Percentiles rank a stretch among this genome's conserved stretches.
Conservation (phyloP, 169 alveolate species). For the Prorocentrum cordatum region DNA sequence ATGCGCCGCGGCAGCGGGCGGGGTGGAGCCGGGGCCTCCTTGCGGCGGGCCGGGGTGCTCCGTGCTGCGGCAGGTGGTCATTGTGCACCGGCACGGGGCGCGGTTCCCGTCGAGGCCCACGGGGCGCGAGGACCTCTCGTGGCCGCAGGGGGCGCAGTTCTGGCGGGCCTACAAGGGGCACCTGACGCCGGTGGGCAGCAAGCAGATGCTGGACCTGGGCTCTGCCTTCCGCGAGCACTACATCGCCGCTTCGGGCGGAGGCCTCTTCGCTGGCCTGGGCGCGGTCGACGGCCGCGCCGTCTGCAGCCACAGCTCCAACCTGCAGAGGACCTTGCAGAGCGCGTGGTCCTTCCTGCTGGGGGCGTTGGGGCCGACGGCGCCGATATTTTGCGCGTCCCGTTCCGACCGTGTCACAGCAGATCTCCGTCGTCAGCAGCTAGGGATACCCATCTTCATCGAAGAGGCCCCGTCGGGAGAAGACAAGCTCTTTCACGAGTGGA, state of each 20-base stretch:
- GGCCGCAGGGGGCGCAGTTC: constrained; percentile 32
- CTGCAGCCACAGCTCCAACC: constrained; percentile 35
- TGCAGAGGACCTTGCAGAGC: constrained; percentile 48
- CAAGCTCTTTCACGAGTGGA: constrained; percentile 36
- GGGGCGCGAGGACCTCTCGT: constrained; percentile 17
- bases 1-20: no score
- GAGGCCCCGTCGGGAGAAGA: constrained; percentile 25
- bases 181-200: constrained; percentile 44
- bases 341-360: constrained; percentile 39
- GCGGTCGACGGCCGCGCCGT: no score
- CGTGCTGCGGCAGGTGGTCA: constrained; percentile 16
- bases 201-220: constrained; percentile 12
- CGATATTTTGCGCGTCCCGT: constrained; percentile 10
- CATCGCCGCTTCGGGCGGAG: no score
- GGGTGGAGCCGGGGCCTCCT: no score
- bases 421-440: no score
- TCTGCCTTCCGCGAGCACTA: neutral
- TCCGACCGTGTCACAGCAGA: constrained; percentile 45
- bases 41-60: no score
- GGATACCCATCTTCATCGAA: constrained; percentile 41
- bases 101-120: constrained; percentile 61
- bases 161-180: constrained; percentile 57
- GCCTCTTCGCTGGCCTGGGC: no score
- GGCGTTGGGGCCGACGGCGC: neutral
- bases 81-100: constrained; percentile 60